Base-by-base conservation (phyloP, 768 basidiomycete species). In the Tylopilus rubrobrunneus region DNA sequence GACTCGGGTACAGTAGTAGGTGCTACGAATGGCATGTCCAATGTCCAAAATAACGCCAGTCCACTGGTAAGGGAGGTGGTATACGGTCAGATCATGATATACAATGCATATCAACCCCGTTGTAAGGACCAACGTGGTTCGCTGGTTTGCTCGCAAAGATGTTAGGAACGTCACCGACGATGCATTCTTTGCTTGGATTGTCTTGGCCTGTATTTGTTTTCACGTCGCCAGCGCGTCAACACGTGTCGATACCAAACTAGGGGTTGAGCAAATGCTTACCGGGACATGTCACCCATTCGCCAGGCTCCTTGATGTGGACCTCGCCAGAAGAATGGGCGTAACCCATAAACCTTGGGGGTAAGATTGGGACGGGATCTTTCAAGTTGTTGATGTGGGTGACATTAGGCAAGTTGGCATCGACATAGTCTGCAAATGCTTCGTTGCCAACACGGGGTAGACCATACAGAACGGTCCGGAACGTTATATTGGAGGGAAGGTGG, bases 321-420 rank as follows among this genome's bases (percentile, higher is more conserved):
- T 78, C 77, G 1, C 76, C 74, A 7, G 62, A 49, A 3, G 75
- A 62, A 29, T 78, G 75, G 3, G 55, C 66, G 48, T 72, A 79
- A 11, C 70, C 76, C 43, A 76, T 34, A 53, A 71, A 72, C 54
- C 10, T 61, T 1, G 51, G 58, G 1, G 71, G 71, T 4, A 58
- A 6, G 48, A 62, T 71, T 19, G 77, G 76, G 5, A 78, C 44
- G 1, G 67, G 64, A 47, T 78, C 76, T 34, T 71, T 56, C 53
- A 63, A 40, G 68, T 85, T 83, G 64, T 78, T 83, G 63, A 85
- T 74, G 53, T 77, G 83, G 14, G 74, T 80, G 17, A 83, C 51
- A 2, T 65, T 19, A 19, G 19, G 57, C 39, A 71, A 43, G 34
- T 78, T 68, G 10, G 70, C 60, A 56, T 84, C 79, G 45, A 84